Base-by-base conservation (phyloP, 1,284 basidiomycete species). In the Volvariella surrecta region DNA sequence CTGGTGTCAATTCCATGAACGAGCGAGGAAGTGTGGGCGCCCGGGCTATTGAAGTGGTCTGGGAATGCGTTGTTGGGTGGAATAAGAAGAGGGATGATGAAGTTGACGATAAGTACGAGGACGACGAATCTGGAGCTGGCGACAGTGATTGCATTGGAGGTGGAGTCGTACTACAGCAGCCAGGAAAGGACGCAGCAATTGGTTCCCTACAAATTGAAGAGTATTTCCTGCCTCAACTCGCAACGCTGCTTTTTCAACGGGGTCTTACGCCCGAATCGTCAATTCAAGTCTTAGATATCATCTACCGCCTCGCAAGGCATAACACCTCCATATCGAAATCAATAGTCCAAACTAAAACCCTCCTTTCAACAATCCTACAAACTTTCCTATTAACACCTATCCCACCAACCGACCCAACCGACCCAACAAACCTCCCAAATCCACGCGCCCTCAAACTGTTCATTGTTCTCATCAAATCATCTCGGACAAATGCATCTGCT, bases 1-100 rank as follows among this genome's bases (percentile, higher is more conserved):
- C 78, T 16, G 82, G 79, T 1, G 62, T 79, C 4, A 76, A 79
- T 47, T 81, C 81, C 0, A 62, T 88, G 52, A 59, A 60, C 6
- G 81, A 85, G 54, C 70, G 71, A n/a, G 85, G 83, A 1, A 76
- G 73, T 45, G 67, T 87, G 7, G 83, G 81, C 3, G 72, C 71
- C 2, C 68, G 69, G 11, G 85, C 82, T 0, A 66, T 87, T 4
- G 82, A 86, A 41, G 67, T 84, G 3, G 60, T 85, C 16, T 86
- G 83, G 82, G 74, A 76, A 48, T 81, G 78, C 45, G 57, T 83
- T 19, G 80, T 82, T 1, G 71, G 65, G 10, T 83, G 79, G 79
- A 15, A 15, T 35, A 19, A 15, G 18, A 15, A n/a, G 8, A 6
- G 15, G 7, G 69, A 79, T 39, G 54, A 57, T 34, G 62, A 64